Evolutionary conservation across 2,329 filamentous ascomycete genomes (phyloP), one percentile per base, ranked within the genome.

Genomic region (Fusarium chaquense): DNA sequence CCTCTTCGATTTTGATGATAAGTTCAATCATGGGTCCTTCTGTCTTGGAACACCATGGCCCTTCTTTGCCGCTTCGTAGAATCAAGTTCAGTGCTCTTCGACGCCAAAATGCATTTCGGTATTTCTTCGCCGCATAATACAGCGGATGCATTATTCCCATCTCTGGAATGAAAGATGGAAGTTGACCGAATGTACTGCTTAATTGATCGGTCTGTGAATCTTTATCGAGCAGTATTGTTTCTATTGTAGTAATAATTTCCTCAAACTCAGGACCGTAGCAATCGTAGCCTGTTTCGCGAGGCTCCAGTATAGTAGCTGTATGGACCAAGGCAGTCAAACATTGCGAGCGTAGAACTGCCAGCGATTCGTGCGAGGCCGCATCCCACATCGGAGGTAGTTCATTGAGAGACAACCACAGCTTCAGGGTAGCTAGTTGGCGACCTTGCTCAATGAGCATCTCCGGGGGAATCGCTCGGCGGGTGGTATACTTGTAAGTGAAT

Each of bases 381-480:
- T 47, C 8, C 4, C 13, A 16, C 3, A 16, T 3, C 3, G 32
- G 1, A 10, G 47, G 30, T 0, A 67, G 5, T 7, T 41, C 18
- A 15, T 73, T 67, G 2, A 4, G 15, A 5, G 65, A 56, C 0
- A 73, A 32, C 71, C 71, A 73, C 24, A 68, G 68, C 9, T 63
- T 70, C 11, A 73, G 8, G 16, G 32, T 60, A 2, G 53, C 36
- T 3, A 73, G 62, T 11, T 70, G 68, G 6, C 60, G 68, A 12
- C 71, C 71, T 26, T 72, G 70, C 6, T 73, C 68, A 3, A 73
- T 70, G n/a, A 73, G 70, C 8, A 73, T 18, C 1, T 70, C 59
- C 2, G 70, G 62, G 3, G 71, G 68, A 4, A 62, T 50, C 0
- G 46, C 3, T 12, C 68, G 58, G 4, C 56, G 47, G 30, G 60